These are phyloP conservation scores for Xylaria sp. DNA, from an alignment of 2,329 filamentous ascomycete genomes.

Conservation along the genomic window DNA sequence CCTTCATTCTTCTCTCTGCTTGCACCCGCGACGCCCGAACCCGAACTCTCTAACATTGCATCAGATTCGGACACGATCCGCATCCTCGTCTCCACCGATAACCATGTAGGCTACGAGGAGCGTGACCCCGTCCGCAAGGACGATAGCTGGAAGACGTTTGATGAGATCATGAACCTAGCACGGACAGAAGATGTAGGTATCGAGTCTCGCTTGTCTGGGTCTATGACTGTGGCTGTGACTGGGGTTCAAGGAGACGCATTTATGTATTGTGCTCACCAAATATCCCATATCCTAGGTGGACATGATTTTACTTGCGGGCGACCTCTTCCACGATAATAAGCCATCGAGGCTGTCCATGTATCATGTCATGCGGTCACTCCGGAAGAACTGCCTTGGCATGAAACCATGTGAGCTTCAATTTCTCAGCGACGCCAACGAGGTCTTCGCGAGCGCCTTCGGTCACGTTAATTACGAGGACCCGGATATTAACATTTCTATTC, in stretches of 20 bases:
- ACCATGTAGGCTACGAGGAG: constrained; percentile 97
- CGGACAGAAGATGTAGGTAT: constrained; percentile 78
- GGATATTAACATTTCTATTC: constrained; percentile 96
- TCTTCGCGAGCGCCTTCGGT: constrained; percentile 88
- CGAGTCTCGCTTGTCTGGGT: neutral
- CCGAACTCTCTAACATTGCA: constrained; percentile 7
- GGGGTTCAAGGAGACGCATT: neutral
- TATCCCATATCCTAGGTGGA: constrained; percentile 71
- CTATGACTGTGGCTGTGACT: neutral
- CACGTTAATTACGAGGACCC: constrained; percentile 98
- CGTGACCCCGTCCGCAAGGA: constrained; percentile 93
- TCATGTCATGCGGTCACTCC: constrained; percentile 93
- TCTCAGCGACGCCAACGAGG: constrained; percentile 89
- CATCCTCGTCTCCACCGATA: constrained; percentile 93
- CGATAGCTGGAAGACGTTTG: constrained; percentile 96
- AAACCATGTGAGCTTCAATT: constrained; percentile 96
- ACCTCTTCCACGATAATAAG: constrained; percentile 98
- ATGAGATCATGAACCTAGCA: constrained; percentile 92
- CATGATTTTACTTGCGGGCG: constrained; percentile 94
- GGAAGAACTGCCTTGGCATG: constrained; percentile 93
- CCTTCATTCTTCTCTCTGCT: constrained; percentile 5
- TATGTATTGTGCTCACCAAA: constrained; percentile 25
- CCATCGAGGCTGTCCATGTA: constrained; percentile 96
- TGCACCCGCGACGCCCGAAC: neutral
- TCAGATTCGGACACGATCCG: constrained; percentile 84